Percentiles rank a stretch among this genome's conserved stretches.
phyloP scores from a whole-genome alignment of 306 rosid genomes.

The Vigna angularis region DNA sequence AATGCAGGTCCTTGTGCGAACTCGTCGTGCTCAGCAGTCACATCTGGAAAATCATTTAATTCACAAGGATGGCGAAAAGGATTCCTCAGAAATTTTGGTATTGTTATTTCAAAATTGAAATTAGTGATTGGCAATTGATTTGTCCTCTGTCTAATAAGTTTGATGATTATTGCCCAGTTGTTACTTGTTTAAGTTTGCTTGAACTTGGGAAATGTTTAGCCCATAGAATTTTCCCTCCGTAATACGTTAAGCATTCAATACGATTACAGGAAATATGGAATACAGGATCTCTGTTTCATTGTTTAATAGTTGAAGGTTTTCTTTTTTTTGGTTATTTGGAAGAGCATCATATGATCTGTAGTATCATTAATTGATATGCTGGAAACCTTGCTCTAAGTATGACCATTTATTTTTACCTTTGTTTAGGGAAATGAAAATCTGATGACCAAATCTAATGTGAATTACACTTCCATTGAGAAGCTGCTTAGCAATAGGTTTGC shows the following conservation, averaged over 20 bases:
- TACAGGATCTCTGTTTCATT: slow-evolving; percentile 1
- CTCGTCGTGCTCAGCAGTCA: slow-evolving; percentile 62
- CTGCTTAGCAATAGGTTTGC: slow-evolving; percentile 85
- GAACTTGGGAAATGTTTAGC: not conserved
- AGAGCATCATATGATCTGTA: slow-evolving; percentile 21
- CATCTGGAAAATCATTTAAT: slow-evolving; percentile 41
- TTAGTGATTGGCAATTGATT: slow-evolving; percentile 10
- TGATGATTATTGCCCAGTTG: not conserved
- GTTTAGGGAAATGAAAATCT: slow-evolving; percentile 62
- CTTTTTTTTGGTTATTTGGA: not conserved
- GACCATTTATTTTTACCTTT: slow-evolving; percentile 35
- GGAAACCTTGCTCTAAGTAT: slow-evolving; percentile 9
- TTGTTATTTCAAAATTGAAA: slow-evolving; percentile 38
- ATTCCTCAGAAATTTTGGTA: slow-evolving; percentile 58
- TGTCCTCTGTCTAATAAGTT: slow-evolving; percentile 19
- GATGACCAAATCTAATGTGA: slow-evolving; percentile 47
- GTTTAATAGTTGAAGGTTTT: slow-evolving; percentile 23
- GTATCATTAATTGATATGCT: slow-evolving; percentile 30
- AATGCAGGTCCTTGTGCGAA: slow-evolving; percentile 89
- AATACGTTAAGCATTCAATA: not conserved
- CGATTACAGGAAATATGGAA: not conserved
- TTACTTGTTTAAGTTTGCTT: slow-evolving; percentile 22
- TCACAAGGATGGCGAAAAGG: slow-evolving; percentile 41
- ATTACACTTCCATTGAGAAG: slow-evolving; percentile 65
- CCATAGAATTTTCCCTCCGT: not conserved